phyloP scores from a whole-genome alignment of 2,329 filamentous ascomycete genomes.

The Knoxdaviesia proteae region DNA sequence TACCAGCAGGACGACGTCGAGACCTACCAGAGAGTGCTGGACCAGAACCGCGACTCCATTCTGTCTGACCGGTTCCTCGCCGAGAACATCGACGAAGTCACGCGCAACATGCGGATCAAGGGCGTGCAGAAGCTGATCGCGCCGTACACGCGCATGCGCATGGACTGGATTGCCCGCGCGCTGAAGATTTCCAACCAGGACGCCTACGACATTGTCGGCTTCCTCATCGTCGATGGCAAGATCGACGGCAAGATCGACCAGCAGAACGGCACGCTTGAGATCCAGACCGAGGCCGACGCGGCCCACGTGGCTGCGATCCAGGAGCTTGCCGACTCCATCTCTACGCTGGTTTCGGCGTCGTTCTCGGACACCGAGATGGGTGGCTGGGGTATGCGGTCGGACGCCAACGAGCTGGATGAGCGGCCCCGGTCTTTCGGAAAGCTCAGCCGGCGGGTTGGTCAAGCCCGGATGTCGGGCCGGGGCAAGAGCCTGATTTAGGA shows the following conservation, averaged over 20 bases:
- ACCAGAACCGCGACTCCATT: conserved; percentile 62
- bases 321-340: conserved; percentile 51
- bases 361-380: conserved; percentile 49
- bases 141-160: conserved; percentile 80
- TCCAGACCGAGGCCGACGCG: conserved; percentile 51
- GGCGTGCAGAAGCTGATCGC: conserved; percentile 83
- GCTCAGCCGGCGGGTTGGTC: too few species aligned
- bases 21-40: conserved; percentile 70
- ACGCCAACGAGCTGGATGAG: too few species aligned
- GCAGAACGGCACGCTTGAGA: conserved; percentile 62
- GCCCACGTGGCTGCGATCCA: conserved; percentile 55
- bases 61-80: conserved; percentile 88
- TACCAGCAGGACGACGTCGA: conserved; percentile 93
- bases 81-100: conserved; percentile 98
- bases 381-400: neutral
- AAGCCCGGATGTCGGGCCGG: too few species aligned
- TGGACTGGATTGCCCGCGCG: conserved; percentile 70
- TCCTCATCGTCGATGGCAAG: conserved; percentile 77
- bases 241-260: conserved; percentile 81
- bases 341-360: conserved; percentile 46
- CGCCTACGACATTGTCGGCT: conserved; percentile 88
- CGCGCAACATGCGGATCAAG: conserved; percentile 93
- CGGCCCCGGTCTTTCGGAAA: too few species aligned
- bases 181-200: conserved; percentile 71
- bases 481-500: too few species aligned